Evolutionary conservation across 768 basidiomycete genomes (phyloP).

Genomic region (Naganishia friedmannii): DNA sequence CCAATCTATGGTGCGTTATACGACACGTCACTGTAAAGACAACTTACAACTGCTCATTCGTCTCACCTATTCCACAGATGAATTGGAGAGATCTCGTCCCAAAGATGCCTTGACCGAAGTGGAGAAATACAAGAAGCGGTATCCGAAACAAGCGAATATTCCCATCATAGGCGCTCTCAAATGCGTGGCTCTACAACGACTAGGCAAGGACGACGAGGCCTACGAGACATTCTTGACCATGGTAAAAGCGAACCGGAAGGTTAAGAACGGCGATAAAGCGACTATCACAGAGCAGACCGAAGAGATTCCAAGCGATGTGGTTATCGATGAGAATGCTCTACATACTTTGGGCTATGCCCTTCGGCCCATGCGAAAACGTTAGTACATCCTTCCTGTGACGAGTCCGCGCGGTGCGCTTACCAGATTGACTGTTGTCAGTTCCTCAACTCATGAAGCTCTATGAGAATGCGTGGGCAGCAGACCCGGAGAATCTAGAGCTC

Average conservation of each 20-base stretch:
- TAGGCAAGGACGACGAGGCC: conserved; percentile 16
- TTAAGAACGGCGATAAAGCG: background rate
- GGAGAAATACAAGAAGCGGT: conserved; percentile 20
- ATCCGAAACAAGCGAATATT: conserved; percentile 18
- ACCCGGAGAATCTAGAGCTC: conserved; percentile 14
- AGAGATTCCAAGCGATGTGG: conserved; percentile 22
- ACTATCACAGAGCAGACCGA: background rate
- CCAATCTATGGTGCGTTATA: conserved; percentile 18
- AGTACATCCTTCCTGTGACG: background rate
- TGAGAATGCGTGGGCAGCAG: conserved; percentile 16
- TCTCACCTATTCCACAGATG: conserved; percentile 2
- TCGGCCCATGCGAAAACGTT: conserved; percentile 14
- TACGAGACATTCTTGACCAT: conserved; percentile 11
- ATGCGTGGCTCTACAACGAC: conserved; percentile 22
- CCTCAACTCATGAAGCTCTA: conserved; percentile 19
- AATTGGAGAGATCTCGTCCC: conserved; percentile 9
- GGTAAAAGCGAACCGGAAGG: background rate
- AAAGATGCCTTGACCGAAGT: conserved; percentile 15
- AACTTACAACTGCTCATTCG: background rate
- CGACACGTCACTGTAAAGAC: background rate
- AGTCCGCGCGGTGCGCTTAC: background rate
- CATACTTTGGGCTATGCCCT: conserved; percentile 8
- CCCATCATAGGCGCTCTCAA: conserved; percentile 19
- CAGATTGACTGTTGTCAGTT: background rate
- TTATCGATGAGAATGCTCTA: conserved; percentile 4